Evolutionary conservation across 371 early-diverging fungal species (phyloP).

Genomic region (Lichtheimia corymbifera): DNA sequence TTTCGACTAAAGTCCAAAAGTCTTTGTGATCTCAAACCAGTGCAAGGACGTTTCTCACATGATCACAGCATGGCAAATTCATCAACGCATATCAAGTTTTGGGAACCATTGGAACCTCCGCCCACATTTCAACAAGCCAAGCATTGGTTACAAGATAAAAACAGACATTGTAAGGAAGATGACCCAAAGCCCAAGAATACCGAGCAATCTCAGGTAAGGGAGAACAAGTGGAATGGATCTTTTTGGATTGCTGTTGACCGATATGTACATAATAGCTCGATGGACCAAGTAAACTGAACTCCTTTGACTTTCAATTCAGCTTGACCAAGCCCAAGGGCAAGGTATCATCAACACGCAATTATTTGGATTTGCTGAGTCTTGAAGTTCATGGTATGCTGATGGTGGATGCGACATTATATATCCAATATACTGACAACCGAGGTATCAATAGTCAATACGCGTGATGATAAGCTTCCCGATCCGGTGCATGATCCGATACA

Average conservation of each 20-base stretch:
- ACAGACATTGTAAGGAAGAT: not conserved
- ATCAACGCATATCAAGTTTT: slow-evolving; percentile 17
- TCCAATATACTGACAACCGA: not conserved
- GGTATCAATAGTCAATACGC: slow-evolving; percentile 33
- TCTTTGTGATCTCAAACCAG: slow-evolving; percentile 22
- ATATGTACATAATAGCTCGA: slow-evolving; percentile 40
- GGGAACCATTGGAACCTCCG: slow-evolving; percentile 34
- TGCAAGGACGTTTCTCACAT: not conserved
- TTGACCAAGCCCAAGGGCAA: slow-evolving; percentile 39
- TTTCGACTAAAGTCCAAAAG: slow-evolving; percentile 42
- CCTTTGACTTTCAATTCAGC: slow-evolving; percentile 64
- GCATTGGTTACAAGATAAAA: slow-evolving; percentile 26
- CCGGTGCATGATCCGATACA: slow-evolving; percentile 55
- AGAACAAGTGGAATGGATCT: no score
- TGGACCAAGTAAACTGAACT: slow-evolving; percentile 56
- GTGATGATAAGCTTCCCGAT: slow-evolving; percentile 57
- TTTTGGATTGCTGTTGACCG: no score
- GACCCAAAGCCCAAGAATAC: no score
- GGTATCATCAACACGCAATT: slow-evolving; percentile 17
- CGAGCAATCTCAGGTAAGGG: not conserved
- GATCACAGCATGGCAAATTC: slow-evolving; percentile 1
- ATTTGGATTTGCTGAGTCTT: slow-evolving; percentile 44
- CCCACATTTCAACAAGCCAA: slow-evolving; percentile 29
- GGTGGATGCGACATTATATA: not conserved
- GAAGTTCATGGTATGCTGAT: slow-evolving; percentile 39